phyloP scores from a whole-genome alignment of 2,329 filamentous ascomycete species.

The Ambrosiella beaveri region DNA sequence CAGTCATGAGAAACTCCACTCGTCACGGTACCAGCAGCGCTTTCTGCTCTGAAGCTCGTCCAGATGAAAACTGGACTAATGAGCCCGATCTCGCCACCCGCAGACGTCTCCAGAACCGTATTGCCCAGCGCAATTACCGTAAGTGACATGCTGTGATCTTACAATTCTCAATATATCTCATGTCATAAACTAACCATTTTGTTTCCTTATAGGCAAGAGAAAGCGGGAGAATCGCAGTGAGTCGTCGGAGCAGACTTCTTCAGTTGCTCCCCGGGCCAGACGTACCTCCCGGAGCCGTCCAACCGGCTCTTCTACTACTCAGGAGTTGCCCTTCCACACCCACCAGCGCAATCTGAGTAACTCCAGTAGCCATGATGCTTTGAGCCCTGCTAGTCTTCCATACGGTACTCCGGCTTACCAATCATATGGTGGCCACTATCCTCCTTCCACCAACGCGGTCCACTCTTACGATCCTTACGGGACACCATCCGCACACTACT shows the following conservation, averaged over 20 bases:
- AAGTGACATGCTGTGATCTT: slow-evolving; percentile 48
- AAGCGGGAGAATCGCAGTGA: background rate
- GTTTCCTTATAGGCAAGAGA: slow-evolving; percentile 3
- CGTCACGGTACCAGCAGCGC: slow-evolving; percentile 51
- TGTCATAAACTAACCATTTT: background rate
- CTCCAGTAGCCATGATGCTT: background rate
- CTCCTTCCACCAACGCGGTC: background rate
- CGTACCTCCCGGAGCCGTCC: background rate
- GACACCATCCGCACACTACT: no score
- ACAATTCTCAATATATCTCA: background rate
- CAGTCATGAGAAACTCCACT: slow-evolving; percentile 1
- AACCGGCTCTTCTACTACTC: background rate
- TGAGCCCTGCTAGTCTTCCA: background rate
- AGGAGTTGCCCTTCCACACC: background rate
- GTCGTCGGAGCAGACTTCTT: no score
- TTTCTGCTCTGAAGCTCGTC: slow-evolving; percentile 84
- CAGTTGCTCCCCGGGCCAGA: background rate
- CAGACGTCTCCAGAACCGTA: slow-evolving; percentile 57
- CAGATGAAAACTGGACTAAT: slow-evolving; percentile 98
- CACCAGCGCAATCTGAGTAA: background rate
- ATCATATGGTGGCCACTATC: background rate
- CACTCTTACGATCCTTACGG: background rate
- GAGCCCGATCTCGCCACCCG: slow-evolving; percentile 93
- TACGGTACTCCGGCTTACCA: background rate
- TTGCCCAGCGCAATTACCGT: slow-evolving; percentile 64